A percentile compares a stretch with the other conserved stretches of the same genome.
Conservation (phyloP, 1,284 basidiomycete species). For the Ustilago cynodontis region DNA sequence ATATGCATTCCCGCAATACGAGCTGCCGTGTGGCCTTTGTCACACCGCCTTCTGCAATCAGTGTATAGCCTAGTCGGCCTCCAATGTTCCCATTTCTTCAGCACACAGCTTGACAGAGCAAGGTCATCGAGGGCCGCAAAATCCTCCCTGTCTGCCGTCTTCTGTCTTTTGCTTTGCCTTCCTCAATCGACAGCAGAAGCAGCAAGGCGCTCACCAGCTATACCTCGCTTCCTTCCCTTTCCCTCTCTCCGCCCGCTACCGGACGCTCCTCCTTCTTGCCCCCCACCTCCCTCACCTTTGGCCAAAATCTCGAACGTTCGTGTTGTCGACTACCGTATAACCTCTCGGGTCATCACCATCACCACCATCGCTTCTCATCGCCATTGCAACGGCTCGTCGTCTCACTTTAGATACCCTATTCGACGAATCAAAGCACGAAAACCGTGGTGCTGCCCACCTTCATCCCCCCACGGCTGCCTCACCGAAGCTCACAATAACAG, state of each 20-base stretch:
- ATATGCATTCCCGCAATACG: neutral
- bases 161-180: neutral
- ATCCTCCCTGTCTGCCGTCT: conserved; percentile 5
- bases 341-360: neutral
- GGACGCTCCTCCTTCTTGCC: neutral
- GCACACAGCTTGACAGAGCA: neutral
- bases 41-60: neutral
- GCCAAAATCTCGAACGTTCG: too few species aligned
- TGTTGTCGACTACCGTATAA: too few species aligned
- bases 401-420: neutral
- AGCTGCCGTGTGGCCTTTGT: conserved; percentile 3
- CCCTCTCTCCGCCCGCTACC: neutral
- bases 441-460: neutral
- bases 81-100: too few species aligned
- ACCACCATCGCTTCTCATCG: neutral
- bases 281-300: neutral
- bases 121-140: neutral
- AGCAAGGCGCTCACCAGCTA: neutral
- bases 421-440: neutral
- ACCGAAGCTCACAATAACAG: neutral
- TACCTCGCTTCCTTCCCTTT: neutral
- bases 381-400: conserved; percentile 6
- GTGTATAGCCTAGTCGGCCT: too few species aligned
- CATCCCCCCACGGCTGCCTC: conserved; percentile 3
- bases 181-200: neutral